Conservation (phyloP, 1,284 basidiomycete species). For the Thecaphora thlaspeos region DNA sequence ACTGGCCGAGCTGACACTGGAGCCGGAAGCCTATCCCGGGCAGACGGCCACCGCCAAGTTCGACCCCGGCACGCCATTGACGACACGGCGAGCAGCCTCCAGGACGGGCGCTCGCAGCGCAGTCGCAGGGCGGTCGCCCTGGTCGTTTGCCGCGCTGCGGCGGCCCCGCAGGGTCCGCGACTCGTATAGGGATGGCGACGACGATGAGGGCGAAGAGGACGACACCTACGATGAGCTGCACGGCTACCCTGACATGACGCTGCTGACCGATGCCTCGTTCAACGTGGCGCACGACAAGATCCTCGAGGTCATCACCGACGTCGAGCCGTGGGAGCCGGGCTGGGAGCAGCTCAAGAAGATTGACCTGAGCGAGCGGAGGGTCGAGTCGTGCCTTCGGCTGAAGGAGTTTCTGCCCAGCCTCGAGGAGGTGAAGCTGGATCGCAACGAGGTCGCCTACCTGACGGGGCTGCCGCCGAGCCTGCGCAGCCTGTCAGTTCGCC, state of each 20-base stretch:
- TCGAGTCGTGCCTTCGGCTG: conserved; percentile 85
- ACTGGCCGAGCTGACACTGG: conserved; percentile 29
- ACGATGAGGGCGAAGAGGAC: conserved; percentile 8
- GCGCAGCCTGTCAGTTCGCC: conserved; percentile 31
- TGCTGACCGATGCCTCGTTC: conserved; percentile 85
- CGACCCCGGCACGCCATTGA: neutral
- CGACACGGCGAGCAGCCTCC: neutral
- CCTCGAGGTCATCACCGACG: conserved; percentile 88
- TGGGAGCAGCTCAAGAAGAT: conserved; percentile 81
- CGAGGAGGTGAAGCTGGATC: conserved; percentile 71
- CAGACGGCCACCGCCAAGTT: conserved; percentile 7
- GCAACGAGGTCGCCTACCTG: conserved; percentile 48
- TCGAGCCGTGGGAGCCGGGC: conserved; percentile 88
- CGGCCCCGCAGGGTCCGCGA: conserved; percentile 15
- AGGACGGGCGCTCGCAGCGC: conserved; percentile 9
- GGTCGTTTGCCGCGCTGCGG: conserved; percentile 26
- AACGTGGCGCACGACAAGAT: conserved; percentile 84
- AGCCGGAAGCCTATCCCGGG: neutral
- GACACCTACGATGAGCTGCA: conserved; percentile 35
- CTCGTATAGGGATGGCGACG: neutral
- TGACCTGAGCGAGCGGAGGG: conserved; percentile 73
- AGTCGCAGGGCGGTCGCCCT: conserved; percentile 21
- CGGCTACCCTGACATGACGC: conserved; percentile 34
- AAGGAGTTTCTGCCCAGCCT: conserved; percentile 90
- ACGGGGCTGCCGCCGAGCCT: conserved; percentile 48